Percentiles rank a stretch among this genome's conserved stretches.
Evolutionary conservation across 805 yeast species (phyloP).

Genomic region (Myxozyma mucilagina): DNA sequence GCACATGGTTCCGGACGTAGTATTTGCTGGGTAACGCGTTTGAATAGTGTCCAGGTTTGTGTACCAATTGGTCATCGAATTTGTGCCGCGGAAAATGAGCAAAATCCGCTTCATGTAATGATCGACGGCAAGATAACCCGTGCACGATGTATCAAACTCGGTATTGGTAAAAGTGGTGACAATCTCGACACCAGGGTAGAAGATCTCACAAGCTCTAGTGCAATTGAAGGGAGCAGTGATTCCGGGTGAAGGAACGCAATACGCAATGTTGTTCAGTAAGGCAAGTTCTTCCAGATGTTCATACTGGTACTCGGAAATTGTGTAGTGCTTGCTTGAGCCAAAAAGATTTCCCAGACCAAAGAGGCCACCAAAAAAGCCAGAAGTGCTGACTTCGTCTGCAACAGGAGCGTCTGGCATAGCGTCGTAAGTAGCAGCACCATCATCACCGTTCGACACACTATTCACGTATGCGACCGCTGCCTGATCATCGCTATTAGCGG

Average conservation of each 20-base stretch:
- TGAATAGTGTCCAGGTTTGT: constrained; percentile 51
- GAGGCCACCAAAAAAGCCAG: constrained; percentile 22
- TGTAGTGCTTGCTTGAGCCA: constrained; percentile 15
- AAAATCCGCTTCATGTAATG: constrained; percentile 37
- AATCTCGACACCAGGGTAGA: constrained; percentile 23
- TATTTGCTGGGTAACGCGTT: constrained; percentile 17
- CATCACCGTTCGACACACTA: neutral
- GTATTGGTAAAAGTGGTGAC: constrained; percentile 28
- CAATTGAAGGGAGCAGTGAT: constrained; percentile 33
- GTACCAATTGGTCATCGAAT: constrained; percentile 60
- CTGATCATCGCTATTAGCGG: constrained; percentile 4
- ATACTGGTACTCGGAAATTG: constrained; percentile 20
- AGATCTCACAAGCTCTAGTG: constrained; percentile 31
- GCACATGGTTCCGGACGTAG: constrained; percentile 41
- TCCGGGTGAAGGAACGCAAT: constrained; percentile 34
- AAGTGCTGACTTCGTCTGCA: constrained; percentile 6
- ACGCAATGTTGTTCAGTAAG: constrained; percentile 28
- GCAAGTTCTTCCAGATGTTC: constrained; percentile 25
- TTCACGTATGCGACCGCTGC: constrained; percentile 3
- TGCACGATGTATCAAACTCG: constrained; percentile 22
- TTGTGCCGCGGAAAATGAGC: constrained; percentile 64
- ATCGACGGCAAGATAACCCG: constrained; percentile 45
- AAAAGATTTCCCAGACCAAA: constrained; percentile 22
- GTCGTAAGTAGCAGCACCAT: constrained; percentile 7
- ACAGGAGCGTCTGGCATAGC: constrained; percentile 16